Evolutionary conservation across 2,329 filamentous ascomycete species (phyloP).

Genomic region (Hypoxylon sp.): DNA sequence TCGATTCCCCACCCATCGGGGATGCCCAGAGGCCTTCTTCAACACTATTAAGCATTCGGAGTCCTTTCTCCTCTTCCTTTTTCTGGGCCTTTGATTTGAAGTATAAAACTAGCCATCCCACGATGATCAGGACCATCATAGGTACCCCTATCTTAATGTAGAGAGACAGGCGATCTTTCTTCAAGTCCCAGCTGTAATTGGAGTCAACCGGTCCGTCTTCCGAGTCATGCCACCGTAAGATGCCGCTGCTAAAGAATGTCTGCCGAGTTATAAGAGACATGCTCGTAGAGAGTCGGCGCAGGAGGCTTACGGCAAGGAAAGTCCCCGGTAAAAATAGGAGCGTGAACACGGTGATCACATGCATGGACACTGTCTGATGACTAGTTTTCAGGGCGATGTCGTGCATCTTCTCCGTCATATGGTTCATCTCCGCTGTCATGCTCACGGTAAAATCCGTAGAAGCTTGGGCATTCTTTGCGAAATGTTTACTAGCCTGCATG

Average conservation of each 20-base stretch:
- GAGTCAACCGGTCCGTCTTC: conserved; percentile 4
- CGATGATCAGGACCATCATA: conserved; percentile 18
- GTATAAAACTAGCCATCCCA: conserved; percentile 13
- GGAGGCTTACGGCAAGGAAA: conserved; percentile 24
- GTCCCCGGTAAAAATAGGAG: conserved; percentile 19
- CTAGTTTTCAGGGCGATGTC: conserved; percentile 12
- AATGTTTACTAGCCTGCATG: conserved; percentile 21
- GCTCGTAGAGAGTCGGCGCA: not conserved
- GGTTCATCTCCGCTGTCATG: conserved; percentile 9
- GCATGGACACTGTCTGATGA: conserved; percentile 19
- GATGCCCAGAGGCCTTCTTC: too few species aligned
- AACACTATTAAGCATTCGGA: not conserved
- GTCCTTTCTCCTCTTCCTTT: conserved; percentile 1
- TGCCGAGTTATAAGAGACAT: conserved; percentile 9
- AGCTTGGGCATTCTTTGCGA: conserved; percentile 12
- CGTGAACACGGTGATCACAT: conserved; percentile 17
- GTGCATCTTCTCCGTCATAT: conserved; percentile 26
- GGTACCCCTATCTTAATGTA: conserved; percentile 18
- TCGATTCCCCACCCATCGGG: too few species aligned
- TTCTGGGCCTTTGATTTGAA: not conserved
- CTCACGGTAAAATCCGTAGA: conserved; percentile 1
- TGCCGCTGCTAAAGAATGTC: conserved; percentile 24
- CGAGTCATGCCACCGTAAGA: conserved; percentile 14
- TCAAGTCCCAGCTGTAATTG: conserved; percentile 9
- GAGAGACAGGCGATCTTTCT: conserved; percentile 14